Base-by-base conservation (phyloP, 2,329 filamentous ascomycete species). In the Ophiostoma perfectum region DNA sequence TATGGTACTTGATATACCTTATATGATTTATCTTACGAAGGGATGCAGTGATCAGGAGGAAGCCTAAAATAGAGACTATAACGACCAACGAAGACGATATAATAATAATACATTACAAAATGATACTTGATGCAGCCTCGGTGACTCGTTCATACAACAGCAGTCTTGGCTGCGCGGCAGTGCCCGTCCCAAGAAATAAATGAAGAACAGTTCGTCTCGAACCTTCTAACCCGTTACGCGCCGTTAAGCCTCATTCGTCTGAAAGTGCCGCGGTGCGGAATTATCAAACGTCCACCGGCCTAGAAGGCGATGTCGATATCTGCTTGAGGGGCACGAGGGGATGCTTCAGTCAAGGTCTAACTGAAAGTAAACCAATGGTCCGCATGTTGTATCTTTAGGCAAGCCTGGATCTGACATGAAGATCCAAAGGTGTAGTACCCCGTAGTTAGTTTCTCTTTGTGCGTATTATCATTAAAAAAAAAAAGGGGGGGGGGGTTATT, bases 101-200 rank as follows among this genome's bases (percentile, higher is more conserved):
- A 18, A 55, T 11, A 7, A 55, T 8, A 3, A 52, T n/a, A 55
- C 7, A 55, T 12, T n/a, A 55, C 5, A 27, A 27, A 27, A 55
- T 55, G 12, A 11, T 18, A 16, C 49, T 18, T 52, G n/a, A 55
- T 27, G 27, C 49, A 55, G 49, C 49, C 49, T 55, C 49, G 49
- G 49, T 55, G 49, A n/a, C n/a, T 55, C 9, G 7, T 55, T 55
- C 49, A 55, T 55, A n/a, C 27, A 55, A 27, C n/a, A 55, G 49
- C n/a, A n/a, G 49, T 27, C 49, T 55, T 55, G 49, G 49, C 49
- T 55, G 49, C 49, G n/a, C 49, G 49, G 49, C 49, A 55, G 49
- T 55, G 49, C 49, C 49, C 49, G 49, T 55, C 49, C n/a, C n/a
- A 27, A 8, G 4, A 18, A 52, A 9, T 55, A 18, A 55, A n/a